Percentiles rank a stretch among this genome's conserved stretches.
phyloP scores from a whole-genome alignment of 2,329 filamentous ascomycete genomes.

The Penicillium sclerotigenum region DNA sequence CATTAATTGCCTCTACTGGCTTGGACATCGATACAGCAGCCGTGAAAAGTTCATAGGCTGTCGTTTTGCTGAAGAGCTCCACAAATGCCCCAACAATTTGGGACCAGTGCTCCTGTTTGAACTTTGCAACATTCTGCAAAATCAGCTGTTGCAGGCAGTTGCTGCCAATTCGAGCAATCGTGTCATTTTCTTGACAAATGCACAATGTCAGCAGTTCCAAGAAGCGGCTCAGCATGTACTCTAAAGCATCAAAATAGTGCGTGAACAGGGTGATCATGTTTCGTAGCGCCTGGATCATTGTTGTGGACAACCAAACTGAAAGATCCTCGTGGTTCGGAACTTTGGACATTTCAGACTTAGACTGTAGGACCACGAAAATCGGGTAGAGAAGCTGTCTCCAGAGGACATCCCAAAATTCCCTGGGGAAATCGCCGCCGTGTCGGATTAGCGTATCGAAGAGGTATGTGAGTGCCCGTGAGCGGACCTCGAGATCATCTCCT shows the following conservation, averaged over 20 bases:
- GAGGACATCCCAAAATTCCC: conserved; percentile 96
- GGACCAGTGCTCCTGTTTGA: conserved; percentile 80
- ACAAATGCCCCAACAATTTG: conserved; percentile 96
- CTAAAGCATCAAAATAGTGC: conserved; percentile 92
- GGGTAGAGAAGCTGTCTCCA: conserved; percentile 96
- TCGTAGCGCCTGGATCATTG: conserved; percentile 95
- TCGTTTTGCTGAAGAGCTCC: conserved; percentile 89
- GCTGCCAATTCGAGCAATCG: conserved; percentile 93
- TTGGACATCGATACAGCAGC: conserved; percentile 59
- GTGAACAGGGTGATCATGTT: conserved; percentile 99
- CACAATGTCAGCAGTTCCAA: conserved; percentile 89
- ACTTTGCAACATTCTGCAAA: conserved; percentile 91
- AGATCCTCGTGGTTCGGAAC: conserved; percentile 94
- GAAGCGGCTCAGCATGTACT: conserved; percentile 98
- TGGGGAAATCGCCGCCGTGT: conserved; percentile 86
- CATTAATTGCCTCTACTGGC: conserved; percentile 31
- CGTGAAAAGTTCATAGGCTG: conserved; percentile 91
- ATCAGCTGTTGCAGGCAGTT: conserved; percentile 97
- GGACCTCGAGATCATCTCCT: conserved; percentile 93
- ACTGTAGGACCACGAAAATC: conserved; percentile 97
- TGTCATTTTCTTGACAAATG: conserved; percentile 99
- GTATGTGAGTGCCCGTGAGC: conserved; percentile 83
- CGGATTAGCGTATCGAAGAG: conserved; percentile 90
- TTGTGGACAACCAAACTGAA: conserved; percentile 97
- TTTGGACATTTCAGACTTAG: conserved; percentile 93